Evolutionary conservation across 345 rosid genomes (phyloP).

Genomic region (Rhodamnia argentea): DNA sequence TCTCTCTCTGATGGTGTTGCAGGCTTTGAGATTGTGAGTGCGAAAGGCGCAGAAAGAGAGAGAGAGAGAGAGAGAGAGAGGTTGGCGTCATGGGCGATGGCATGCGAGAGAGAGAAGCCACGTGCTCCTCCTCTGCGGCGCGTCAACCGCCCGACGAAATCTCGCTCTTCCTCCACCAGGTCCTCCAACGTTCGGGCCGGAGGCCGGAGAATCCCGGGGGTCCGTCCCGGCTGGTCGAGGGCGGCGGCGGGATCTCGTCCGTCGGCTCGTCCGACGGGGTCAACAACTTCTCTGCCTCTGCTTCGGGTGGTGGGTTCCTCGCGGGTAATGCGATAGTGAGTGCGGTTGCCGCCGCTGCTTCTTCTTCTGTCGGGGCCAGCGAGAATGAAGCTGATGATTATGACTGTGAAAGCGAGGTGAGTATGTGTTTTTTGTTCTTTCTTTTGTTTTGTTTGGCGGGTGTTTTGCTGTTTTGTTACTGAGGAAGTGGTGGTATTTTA

Average conservation of each 20-base stretch:
- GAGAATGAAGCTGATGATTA: constrained; percentile 59
- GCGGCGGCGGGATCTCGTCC: neutral
- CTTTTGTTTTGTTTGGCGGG: neutral
- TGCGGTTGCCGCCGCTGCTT: constrained; percentile 3
- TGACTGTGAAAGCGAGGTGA: constrained; percentile 83
- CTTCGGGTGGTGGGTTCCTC: neutral
- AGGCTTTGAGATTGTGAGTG: neutral
- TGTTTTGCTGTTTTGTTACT: neutral
- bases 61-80: neutral
- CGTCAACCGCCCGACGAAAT: constrained; percentile 43
- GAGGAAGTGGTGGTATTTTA: neutral
- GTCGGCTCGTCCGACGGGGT: neutral
- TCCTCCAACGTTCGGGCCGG: constrained; percentile 42
- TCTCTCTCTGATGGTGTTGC: neutral
- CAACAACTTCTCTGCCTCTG: constrained; percentile 5
- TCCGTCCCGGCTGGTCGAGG: neutral
- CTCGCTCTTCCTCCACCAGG: constrained; percentile 52
- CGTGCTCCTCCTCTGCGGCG: constrained; percentile 9
- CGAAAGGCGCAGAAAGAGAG: neutral
- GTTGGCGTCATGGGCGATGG: neutral
- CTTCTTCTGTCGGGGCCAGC: constrained; percentile 11
- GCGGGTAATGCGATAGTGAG: neutral
- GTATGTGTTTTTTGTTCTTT: neutral
- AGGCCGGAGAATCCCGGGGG: neutral
- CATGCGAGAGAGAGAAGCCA: neutral